Conservation (phyloP, 768 basidiomycete species). For the Tubosaeta sp. region DNA sequence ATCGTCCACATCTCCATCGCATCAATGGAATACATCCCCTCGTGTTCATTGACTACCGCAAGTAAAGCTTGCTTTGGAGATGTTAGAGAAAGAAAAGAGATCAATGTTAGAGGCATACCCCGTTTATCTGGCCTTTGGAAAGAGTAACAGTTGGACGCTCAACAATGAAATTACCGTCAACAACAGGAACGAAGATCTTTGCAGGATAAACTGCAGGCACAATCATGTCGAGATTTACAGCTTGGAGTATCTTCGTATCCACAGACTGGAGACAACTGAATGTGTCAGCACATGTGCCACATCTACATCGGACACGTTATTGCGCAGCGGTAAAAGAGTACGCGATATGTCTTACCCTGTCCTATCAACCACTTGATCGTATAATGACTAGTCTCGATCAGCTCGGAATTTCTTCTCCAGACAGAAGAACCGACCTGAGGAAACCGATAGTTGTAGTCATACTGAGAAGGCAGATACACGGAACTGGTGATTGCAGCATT, state of each 20-base stretch:
- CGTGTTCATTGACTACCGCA: constrained; percentile 27
- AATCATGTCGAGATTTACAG: constrained; percentile 32
- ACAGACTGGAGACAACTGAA: constrained; percentile 38
- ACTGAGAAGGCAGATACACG: constrained; percentile 30
- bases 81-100: neutral
- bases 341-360: constrained; percentile 10
- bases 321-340: constrained; percentile 5
- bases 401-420: neutral
- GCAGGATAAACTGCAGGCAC: constrained; percentile 36
- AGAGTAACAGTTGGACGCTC: too few species aligned
- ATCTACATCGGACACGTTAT: constrained; percentile 18
- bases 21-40: constrained; percentile 32
- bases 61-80: constrained; percentile 20
- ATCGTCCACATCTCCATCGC: constrained; percentile 17
- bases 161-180: too few species aligned
- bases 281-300: constrained; percentile 30
- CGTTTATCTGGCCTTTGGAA: too few species aligned
- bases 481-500: constrained; percentile 32
- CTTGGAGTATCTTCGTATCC: constrained; percentile 29
- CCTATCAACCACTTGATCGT: constrained; percentile 5
- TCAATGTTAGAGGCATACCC: constrained; percentile 27
- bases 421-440: constrained; percentile 22
- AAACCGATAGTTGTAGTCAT: constrained; percentile 28
- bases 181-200: constrained; percentile 40
- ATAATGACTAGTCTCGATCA: constrained; percentile 14